Percentiles rank a stretch among this genome's conserved stretches.
Conservation (phyloP, 192 early-diverging fungal species). For the Umbelopsis vinacea region DNA sequence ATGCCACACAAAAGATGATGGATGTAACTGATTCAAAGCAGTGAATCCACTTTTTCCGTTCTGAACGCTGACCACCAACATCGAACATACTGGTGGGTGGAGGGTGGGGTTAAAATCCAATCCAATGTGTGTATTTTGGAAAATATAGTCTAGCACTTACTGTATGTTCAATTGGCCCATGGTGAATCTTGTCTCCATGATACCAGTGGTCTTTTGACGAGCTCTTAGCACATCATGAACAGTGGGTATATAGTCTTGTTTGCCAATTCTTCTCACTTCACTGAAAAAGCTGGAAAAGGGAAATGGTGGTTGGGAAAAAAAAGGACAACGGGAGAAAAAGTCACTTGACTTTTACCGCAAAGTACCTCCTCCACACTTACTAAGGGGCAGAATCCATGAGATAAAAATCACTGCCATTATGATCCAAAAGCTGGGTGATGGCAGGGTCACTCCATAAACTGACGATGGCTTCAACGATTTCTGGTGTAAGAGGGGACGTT, state of each 20-base stretch:
- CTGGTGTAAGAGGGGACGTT: slow-evolving; percentile 58
- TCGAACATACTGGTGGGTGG: slow-evolving; percentile 73
- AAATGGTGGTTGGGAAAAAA: slow-evolving; percentile 43
- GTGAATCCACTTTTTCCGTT: slow-evolving; percentile 78
- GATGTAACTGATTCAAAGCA: slow-evolving; percentile 76
- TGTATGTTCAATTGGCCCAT: slow-evolving; percentile 91
- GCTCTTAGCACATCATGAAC: slow-evolving; percentile 94
- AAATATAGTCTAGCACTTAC: slow-evolving; percentile 48
- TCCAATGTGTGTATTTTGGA: not conserved
- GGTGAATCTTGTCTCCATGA: slow-evolving; percentile 90
- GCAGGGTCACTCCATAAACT: slow-evolving; percentile 68
- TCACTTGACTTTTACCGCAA: slow-evolving; percentile 2
- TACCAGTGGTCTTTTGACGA: slow-evolving; percentile 96
- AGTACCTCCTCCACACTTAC: slow-evolving; percentile 52
- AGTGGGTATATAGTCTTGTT: slow-evolving; percentile 83
- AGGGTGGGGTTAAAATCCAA: too few relatives aligned
- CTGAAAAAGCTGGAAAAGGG: slow-evolving; percentile 81
- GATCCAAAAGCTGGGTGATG: slow-evolving; percentile 58
- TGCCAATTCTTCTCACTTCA: slow-evolving; percentile 85
- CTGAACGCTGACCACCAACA: slow-evolving; percentile 74
- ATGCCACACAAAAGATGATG: slow-evolving; percentile 84
- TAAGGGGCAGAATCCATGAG: slow-evolving; percentile 88
- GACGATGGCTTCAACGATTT: slow-evolving; percentile 71
- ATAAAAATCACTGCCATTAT: slow-evolving; percentile 70
- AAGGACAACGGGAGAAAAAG: not conserved